Conservation (phyloP, 129 eudicot genomes). For the Arctium lappa region DNA sequence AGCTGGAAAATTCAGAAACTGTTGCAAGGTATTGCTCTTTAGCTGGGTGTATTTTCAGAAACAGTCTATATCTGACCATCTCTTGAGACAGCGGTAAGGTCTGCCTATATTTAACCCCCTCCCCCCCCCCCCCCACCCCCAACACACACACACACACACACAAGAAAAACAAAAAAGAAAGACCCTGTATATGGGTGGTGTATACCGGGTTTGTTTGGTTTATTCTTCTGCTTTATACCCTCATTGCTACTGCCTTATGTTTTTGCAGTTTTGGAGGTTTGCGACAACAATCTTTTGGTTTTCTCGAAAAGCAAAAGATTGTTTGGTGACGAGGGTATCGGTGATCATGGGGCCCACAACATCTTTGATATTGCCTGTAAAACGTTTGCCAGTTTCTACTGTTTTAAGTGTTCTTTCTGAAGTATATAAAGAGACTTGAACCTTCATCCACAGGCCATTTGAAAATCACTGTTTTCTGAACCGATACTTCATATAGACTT, state of each 20-base stretch:
- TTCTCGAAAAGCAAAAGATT: conserved; percentile 12
- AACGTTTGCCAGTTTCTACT: conserved; percentile 15
- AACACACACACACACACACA: no score
- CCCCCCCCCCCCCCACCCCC: not conserved
- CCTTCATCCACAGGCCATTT: not conserved
- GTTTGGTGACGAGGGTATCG: conserved; percentile 11
- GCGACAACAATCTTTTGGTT: conserved; percentile 15
- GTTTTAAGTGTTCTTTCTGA: not conserved
- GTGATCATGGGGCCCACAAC: conserved; percentile 11
- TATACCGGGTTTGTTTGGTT: not conserved
- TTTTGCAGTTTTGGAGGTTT: conserved; percentile 17
- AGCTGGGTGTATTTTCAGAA: not conserved
- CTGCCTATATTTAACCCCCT: not conserved
- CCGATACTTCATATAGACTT: not conserved
- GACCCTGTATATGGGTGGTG: not conserved
- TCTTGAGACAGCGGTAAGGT: not conserved
- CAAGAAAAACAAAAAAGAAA: not conserved
- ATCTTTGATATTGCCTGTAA: not conserved
- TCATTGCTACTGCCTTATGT: conserved; percentile 5
- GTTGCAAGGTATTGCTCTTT: not conserved
- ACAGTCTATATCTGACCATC: not conserved
- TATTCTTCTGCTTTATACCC: not conserved
- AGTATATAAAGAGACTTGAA: not conserved
- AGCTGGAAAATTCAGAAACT: not conserved
- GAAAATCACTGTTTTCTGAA: not conserved